A percentile compares a stretch with the other conserved stretches of the same genome.
Evolutionary conservation across 164 flowering plant species (phyloP).

Genomic region (Sedum album): DNA sequence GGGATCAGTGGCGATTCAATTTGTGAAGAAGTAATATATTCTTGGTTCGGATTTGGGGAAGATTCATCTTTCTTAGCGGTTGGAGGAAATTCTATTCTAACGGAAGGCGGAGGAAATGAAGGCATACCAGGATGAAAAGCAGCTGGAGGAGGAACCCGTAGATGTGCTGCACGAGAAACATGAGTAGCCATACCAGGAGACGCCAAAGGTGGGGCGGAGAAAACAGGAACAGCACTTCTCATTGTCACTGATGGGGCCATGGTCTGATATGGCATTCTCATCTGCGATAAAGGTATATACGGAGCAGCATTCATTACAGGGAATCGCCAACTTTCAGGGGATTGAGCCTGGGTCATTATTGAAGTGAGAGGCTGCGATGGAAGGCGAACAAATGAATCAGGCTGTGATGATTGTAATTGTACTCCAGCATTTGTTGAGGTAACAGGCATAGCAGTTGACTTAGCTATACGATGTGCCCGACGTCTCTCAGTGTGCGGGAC

Average conservation of each 20-base stretch:
- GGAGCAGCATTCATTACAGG: neutral
- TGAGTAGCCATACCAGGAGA: slow-evolving; percentile 1
- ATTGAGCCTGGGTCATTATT: neutral
- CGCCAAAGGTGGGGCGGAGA: slow-evolving; percentile 11
- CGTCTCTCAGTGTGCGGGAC: slow-evolving; percentile 5
- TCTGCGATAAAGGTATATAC: slow-evolving; percentile 6
- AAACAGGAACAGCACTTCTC: slow-evolving; percentile 16
- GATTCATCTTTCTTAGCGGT: neutral
- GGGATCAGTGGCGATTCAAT: neutral
- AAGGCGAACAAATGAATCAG: neutral
- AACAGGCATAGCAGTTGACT: neutral
- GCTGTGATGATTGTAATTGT: neutral
- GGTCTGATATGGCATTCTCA: slow-evolving; percentile 8
- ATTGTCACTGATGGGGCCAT: slow-evolving; percentile 17
- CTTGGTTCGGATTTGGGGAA: neutral
- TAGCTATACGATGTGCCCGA: neutral
- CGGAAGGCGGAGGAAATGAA: neutral
- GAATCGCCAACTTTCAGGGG: slow-evolving; percentile 1
- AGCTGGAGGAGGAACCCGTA: neutral
- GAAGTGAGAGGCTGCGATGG: neutral
- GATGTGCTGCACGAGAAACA: neutral
- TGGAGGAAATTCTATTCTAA: slow-evolving; percentile 3
- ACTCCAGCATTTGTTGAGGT: neutral
- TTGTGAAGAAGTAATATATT: neutral
- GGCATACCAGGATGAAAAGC: neutral